Evolutionary conservation across 768 basidiomycete genomes (phyloP).

Genomic region (Gloeostereum incarnatum): DNA sequence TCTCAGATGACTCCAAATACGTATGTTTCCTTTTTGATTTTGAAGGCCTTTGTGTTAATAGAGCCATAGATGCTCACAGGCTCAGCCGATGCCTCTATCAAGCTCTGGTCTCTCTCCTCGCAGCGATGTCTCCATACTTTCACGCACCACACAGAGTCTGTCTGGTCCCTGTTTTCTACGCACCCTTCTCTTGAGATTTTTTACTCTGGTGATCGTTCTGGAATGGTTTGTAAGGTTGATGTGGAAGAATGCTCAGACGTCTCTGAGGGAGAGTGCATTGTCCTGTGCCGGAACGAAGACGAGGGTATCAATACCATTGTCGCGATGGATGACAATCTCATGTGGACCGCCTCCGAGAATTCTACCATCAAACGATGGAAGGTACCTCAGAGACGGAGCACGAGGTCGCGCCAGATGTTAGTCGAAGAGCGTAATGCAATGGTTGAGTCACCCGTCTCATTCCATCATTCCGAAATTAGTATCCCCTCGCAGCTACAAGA

Average conservation of each 20-base stretch:
- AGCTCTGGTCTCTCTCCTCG: slow-evolving; percentile 87
- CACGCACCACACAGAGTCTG: slow-evolving; percentile 88
- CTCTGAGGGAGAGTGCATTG: slow-evolving; percentile 81
- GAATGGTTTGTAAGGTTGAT: slow-evolving; percentile 88
- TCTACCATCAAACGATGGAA: slow-evolving; percentile 81
- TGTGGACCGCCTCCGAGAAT: slow-evolving; percentile 87
- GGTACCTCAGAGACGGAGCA: slow-evolving; percentile 45
- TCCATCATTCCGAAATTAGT: no score
- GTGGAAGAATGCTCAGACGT: slow-evolving; percentile 75
- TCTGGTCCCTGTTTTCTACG: slow-evolving; percentile 86
- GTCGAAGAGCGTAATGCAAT: no score
- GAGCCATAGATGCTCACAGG: slow-evolving; percentile 63
- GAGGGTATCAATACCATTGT: slow-evolving; percentile 81
- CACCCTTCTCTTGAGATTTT: slow-evolving; percentile 84
- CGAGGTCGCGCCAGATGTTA: no score
- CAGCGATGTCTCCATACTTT: slow-evolving; percentile 95
- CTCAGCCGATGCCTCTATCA: slow-evolving; percentile 83
- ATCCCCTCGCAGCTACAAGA: no score
- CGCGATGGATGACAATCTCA: slow-evolving; percentile 69
- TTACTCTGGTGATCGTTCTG: slow-evolving; percentile 91
- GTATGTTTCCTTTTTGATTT: slow-evolving; percentile 35
- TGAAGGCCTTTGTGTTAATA: slow-evolving; percentile 7
- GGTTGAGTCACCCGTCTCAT: no score
- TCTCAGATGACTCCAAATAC: slow-evolving; percentile 87
- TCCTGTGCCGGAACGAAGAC: slow-evolving; percentile 63